Evolutionary conservation across 2,329 filamentous ascomycete genomes (phyloP).

Genomic region (Corinectria fuckeliana): DNA sequence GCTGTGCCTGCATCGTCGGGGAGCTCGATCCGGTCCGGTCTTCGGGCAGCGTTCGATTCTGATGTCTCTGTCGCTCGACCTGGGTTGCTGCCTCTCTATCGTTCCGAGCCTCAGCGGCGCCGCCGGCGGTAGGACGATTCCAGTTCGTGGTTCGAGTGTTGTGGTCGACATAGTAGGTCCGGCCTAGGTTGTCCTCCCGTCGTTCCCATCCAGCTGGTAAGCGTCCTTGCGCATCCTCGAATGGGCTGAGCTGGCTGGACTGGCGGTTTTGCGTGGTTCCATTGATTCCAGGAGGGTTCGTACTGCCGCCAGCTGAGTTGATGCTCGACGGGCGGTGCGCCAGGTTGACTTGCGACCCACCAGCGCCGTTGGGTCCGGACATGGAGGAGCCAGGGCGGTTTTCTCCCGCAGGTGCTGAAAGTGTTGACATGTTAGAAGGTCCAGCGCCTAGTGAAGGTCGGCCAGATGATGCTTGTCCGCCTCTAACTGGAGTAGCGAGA

Average conservation of each 20-base stretch:
- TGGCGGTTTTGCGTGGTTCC: constrained; percentile 42
- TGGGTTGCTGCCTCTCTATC: constrained; percentile 91
- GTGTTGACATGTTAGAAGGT: constrained; percentile 52
- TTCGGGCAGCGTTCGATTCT: constrained; percentile 94
- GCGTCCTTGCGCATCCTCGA: constrained; percentile 94
- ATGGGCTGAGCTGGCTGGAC: constrained; percentile 74
- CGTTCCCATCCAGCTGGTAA: constrained; percentile 95
- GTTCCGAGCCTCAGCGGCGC: constrained; percentile 71
- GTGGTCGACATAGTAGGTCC: constrained; percentile 98
- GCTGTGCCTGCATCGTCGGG: constrained; percentile 71
- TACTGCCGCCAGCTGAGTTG: constrained; percentile 43
- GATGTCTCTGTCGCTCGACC: constrained; percentile 89
- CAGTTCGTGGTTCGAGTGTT: constrained; percentile 97
- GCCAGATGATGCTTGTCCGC: constrained; percentile 51
- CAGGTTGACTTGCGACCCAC: constrained; percentile 49
- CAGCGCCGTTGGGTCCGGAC: constrained; percentile 55
- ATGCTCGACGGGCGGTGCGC: constrained; percentile 57
- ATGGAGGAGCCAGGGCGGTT: constrained; percentile 61
- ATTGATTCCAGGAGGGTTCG: constrained; percentile 39
- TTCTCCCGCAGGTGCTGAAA: constrained; percentile 51
- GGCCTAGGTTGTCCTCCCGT: constrained; percentile 89
- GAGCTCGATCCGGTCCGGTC: constrained; percentile 94
- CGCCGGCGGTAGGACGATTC: constrained; percentile 85
- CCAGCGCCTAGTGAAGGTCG: constrained; percentile 54
- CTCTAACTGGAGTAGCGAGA: constrained; percentile 71